Evolutionary conservation across 2,329 filamentous ascomycete species (phyloP), one percentile per base, ranked within the genome.

Genomic region (Xylariaceae sp.): DNA sequence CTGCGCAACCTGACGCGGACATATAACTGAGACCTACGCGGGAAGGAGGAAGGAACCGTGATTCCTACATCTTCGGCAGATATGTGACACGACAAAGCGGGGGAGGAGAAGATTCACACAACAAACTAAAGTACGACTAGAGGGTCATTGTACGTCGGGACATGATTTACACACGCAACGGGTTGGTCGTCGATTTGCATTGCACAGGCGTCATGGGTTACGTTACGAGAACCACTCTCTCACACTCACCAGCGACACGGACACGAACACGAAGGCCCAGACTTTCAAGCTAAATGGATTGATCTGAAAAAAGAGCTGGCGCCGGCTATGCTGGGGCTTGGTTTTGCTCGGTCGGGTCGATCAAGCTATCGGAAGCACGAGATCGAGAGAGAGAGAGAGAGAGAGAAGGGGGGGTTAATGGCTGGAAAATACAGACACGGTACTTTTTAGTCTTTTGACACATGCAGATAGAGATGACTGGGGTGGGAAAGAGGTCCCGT

Each of bases 1-100:
- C 78, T 98, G 62, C 83, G 92, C 62, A 98, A 98, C 74, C 74
- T 98, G 59, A 86, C 89, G 45, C 83, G 92, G 64, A 94, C 89
- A 43, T 98, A 98, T 73, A 94, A 84, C 48, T 70, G 59, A 62
- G 46, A 39, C 36, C 32, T 26, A 35, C 27, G 34, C 34, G 49
- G 34, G 24, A 36, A 32, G 32, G 11, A 6, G 7, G 21, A 11
- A 11, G 21, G 11, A 7, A 24, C 11, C 21, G 6, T 43, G 29
- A 39, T 35, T 47, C 32, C 31, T 40, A 6, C 41, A 37, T 41
- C 36, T n/a, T 47, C 41, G 48, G 44, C 45, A 50, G 42, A 42
- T 24, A 24, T 44, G 36, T 30, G 37, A 38, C 23, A 38, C 30
- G 40, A 41, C 38, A 41, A 35, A n/a, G n/a, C n/a, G 41, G 44